phyloP scores from a whole-genome alignment of 768 basidiomycete genomes.

The Mycena pura region DNA sequence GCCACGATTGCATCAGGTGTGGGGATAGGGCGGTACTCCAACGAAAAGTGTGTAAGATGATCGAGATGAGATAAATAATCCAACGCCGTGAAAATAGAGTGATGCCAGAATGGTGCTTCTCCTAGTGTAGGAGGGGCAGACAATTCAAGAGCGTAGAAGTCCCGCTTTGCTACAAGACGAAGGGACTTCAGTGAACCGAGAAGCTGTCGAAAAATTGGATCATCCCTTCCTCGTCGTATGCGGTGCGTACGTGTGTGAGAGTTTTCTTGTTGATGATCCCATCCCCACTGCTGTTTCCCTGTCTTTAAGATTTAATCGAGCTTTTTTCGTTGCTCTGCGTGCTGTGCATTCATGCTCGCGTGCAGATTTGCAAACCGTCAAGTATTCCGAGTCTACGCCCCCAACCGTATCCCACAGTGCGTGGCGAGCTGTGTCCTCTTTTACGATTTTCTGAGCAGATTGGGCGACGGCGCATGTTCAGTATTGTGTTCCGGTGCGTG shows the following conservation, averaged over 20 bases:
- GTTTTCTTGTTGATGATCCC: not conserved
- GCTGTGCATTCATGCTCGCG: not conserved
- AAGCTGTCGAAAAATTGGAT: too few relatives aligned
- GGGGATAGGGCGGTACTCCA: too few relatives aligned
- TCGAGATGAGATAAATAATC: too few relatives aligned
- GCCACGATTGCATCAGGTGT: too few relatives aligned
- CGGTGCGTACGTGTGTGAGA: not conserved
- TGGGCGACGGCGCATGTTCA: not conserved
- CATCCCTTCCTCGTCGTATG: not conserved
- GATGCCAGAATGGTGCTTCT: too few relatives aligned
- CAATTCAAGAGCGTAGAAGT: too few relatives aligned
- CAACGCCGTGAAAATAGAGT: too few relatives aligned
- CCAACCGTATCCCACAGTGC: not conserved
- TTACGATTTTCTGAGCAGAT: not conserved
- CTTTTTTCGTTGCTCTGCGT: not conserved
- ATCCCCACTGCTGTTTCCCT: not conserved
- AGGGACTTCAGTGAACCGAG: too few relatives aligned
- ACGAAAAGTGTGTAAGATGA: too few relatives aligned
- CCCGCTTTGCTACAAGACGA: too few relatives aligned
- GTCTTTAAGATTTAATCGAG: not conserved
- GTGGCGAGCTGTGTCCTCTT: not conserved
- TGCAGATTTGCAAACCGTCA: not conserved
- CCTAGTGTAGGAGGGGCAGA: too few relatives aligned
- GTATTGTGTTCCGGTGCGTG: not conserved
- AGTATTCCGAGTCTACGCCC: not conserved